Percentiles rank a stretch among this genome's conserved stretches.
phyloP scores from a whole-genome alignment of 1,284 basidiomycete species.

The Tylopilus orsonianus region DNA sequence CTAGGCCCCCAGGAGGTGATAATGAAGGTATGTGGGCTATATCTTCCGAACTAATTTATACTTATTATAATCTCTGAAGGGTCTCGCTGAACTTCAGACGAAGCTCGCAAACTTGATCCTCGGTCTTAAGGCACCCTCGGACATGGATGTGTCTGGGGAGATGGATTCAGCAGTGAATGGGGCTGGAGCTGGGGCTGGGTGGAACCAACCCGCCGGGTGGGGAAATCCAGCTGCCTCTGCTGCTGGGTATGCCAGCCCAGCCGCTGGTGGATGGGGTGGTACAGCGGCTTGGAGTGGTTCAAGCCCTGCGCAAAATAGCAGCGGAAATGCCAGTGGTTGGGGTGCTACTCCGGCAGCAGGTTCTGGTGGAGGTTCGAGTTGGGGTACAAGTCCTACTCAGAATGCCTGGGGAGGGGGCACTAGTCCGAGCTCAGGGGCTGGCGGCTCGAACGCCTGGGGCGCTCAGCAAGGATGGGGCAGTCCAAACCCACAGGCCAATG shows the following conservation, averaged over 20 bases:
- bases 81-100: conserved; percentile 76
- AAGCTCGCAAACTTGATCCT: conserved; percentile 82
- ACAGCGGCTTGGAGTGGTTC: conserved; percentile 27
- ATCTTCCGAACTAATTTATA: not conserved
- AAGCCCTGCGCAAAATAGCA: conserved; percentile 33
- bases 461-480: conserved; percentile 41
- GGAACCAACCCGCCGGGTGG: conserved; percentile 25
- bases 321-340: conserved; percentile 26
- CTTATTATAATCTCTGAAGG: conserved; percentile 43
- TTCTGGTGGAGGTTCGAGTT: conserved; percentile 26
- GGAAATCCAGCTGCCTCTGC: conserved; percentile 26
- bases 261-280: conserved; percentile 39
- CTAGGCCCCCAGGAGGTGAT: conserved; percentile 87
- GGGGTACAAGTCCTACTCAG: conserved; percentile 41
- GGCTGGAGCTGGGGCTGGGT: conserved; percentile 19
- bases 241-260: conserved; percentile 36
- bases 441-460: conserved; percentile 31
- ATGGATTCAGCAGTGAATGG: conserved; percentile 37
- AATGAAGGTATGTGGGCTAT: conserved; percentile 58
- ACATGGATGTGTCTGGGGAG: conserved; percentile 47
- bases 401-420: conserved; percentile 31
- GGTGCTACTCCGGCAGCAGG: conserved; percentile 28
- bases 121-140: conserved; percentile 66
- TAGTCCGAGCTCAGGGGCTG: conserved; percentile 33
- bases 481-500: conserved; percentile 47